Conservation (phyloP, 73 alveolate genomes). For the Durusdinium trenchii region DNA sequence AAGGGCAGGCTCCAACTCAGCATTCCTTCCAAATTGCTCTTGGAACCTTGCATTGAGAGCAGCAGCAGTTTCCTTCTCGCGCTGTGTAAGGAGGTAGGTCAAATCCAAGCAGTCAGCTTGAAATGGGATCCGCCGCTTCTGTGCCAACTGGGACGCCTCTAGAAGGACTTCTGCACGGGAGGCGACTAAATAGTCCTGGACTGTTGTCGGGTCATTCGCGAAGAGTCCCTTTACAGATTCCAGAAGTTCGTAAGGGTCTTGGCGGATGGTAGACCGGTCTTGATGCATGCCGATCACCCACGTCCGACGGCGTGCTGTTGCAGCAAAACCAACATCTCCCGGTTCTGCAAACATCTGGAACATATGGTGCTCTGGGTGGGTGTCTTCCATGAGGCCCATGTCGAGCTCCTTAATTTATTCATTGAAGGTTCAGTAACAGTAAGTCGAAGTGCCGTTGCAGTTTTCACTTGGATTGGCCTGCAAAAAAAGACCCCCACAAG, state of each 20-base stretch:
- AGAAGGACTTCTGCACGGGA: not conserved
- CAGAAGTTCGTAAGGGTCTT: not conserved
- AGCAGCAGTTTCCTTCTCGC: not conserved
- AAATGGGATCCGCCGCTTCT: not conserved
- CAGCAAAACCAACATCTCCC: not conserved
- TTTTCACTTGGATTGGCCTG: not conserved
- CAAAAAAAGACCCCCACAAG: no score
- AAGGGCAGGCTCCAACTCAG: not conserved
- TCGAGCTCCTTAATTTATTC: not conserved
- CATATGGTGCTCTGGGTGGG: conserved; percentile 19
- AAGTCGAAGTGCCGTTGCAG: not conserved
- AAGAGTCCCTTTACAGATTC: not conserved
- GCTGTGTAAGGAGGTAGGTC: not conserved
- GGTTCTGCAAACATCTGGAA: conserved; percentile 24
- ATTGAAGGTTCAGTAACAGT: not conserved
- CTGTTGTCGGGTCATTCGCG: not conserved
- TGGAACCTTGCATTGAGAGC: not conserved
- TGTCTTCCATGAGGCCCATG: conserved; percentile 39
- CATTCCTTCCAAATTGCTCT: no score
- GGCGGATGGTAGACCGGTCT: not conserved
- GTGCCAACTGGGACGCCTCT: not conserved
- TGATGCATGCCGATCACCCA: conserved; percentile 11
- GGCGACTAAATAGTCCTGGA: not conserved
- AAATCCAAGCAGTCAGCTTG: not conserved
- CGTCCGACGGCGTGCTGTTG: not conserved